These are phyloP conservation scores for Spergularia bocconei DNA, from an alignment of 148 eudicot genomes.

Conservation along the genomic window DNA sequence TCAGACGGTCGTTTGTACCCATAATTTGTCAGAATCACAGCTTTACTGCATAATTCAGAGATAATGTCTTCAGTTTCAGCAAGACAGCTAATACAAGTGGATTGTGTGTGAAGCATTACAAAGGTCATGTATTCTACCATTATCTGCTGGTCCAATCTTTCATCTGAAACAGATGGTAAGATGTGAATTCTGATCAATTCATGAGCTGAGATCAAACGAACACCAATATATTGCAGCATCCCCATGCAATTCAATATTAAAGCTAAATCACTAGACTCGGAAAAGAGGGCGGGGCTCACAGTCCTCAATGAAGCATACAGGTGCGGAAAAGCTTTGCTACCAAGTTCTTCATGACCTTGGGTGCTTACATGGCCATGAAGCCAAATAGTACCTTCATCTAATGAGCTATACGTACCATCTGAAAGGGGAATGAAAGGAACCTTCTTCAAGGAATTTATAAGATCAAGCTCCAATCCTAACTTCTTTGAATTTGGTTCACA, in stretches of 20 bases:
- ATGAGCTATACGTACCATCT: constrained; percentile 66
- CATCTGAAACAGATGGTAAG: constrained; percentile 56
- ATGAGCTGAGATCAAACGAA: constrained; percentile 70
- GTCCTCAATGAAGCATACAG: constrained; percentile 62
- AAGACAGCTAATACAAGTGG: constrained; percentile 60
- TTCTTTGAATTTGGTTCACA: constrained; percentile 27
- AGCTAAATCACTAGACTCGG: constrained; percentile 40
- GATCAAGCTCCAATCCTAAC: constrained; percentile 39
- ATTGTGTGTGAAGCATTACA: constrained; percentile 73
- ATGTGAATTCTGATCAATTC: constrained; percentile 74
- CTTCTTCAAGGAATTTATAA: constrained; percentile 41
- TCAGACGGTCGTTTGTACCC: constrained; percentile 58
- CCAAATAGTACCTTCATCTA: constrained; percentile 78
- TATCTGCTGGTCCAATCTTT: constrained; percentile 30
- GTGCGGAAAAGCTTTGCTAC: constrained; percentile 48
- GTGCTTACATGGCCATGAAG: constrained; percentile 45
- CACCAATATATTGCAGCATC: constrained; percentile 67
- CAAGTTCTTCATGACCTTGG: constrained; percentile 37
- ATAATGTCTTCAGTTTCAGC: constrained; percentile 53
- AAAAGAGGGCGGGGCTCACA: constrained; percentile 61
- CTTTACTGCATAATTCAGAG: constrained; percentile 53
- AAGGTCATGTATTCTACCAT: constrained; percentile 65
- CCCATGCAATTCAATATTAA: constrained; percentile 40
- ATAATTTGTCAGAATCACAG: constrained; percentile 63
- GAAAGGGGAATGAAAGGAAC: constrained; percentile 84